These are phyloP conservation scores for Penicillium paxilli DNA, from an alignment of 495 filamentous ascomycete genomes.

Conservation along the genomic window DNA sequence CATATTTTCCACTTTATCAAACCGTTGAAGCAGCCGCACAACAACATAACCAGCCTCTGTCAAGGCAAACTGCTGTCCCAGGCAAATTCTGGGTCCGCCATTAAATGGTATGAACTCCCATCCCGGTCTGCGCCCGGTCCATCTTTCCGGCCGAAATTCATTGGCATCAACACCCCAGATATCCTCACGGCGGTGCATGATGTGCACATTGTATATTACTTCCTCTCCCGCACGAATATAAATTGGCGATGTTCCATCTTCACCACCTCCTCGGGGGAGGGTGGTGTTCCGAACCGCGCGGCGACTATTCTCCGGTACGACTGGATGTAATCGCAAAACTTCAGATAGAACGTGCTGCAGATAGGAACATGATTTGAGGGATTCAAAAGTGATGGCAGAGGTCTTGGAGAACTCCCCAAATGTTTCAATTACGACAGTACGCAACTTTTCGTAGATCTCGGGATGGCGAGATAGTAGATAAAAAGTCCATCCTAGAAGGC, in stretches of 20 bases:
- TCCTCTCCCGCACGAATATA: slow-evolving; percentile 46
- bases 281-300: slow-evolving; percentile 50
- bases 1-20: slow-evolving; percentile 39
- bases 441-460: slow-evolving; percentile 47
- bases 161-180: slow-evolving; percentile 56
- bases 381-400: slow-evolving; percentile 35
- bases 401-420: slow-evolving; percentile 37
- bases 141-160: slow-evolving; percentile 60
- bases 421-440: slow-evolving; percentile 47
- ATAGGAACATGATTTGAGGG: slow-evolving; percentile 49
- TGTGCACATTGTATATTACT: slow-evolving; percentile 46
- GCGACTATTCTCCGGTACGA: slow-evolving; percentile 57
- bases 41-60: slow-evolving; percentile 59
- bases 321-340: slow-evolving; percentile 55
- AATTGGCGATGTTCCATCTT: slow-evolving; percentile 52
- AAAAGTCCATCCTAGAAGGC: slow-evolving; percentile 58
- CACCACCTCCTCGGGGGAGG: slow-evolving; percentile 66
- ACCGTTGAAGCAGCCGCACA: slow-evolving; percentile 44
- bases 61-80: slow-evolving; percentile 60
- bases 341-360: slow-evolving; percentile 55
- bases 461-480: slow-evolving; percentile 61
- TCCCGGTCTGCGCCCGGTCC: slow-evolving; percentile 43
- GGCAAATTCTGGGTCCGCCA: slow-evolving; percentile 55
- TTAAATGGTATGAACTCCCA: slow-evolving; percentile 61
- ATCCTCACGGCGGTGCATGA: slow-evolving; percentile 55